phyloP scores from a whole-genome alignment of 78 protist species.

The Dictyostelium purpureum region DNA sequence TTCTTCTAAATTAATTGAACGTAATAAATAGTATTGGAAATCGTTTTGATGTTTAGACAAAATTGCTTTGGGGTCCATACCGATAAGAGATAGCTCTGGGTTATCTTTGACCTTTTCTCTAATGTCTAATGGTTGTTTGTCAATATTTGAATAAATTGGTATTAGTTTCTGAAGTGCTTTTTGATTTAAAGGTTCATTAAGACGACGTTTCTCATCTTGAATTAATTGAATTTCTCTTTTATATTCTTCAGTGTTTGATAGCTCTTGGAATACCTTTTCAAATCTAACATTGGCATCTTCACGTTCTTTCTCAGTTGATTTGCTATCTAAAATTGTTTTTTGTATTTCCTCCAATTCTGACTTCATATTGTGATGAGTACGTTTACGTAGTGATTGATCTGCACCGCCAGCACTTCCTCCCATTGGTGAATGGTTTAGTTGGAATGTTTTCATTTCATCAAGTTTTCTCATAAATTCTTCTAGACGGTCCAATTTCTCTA shows the following conservation, averaged over 20 bases:
- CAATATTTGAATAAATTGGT: conserved; percentile 41
- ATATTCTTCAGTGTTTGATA: conserved; percentile 66
- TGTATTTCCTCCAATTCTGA: conserved; percentile 49
- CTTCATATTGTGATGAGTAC: conserved; percentile 55
- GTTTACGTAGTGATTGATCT: conserved; percentile 4
- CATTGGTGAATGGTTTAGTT: conserved; percentile 2
- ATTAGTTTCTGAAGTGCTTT: conserved; percentile 17
- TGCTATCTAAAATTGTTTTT: conserved; percentile 50
- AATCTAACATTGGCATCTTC: conserved; percentile 82
- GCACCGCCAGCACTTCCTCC: not conserved
- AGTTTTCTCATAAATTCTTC: conserved; percentile 80
- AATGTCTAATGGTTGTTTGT: conserved; percentile 6
- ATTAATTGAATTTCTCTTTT: conserved; percentile 29
- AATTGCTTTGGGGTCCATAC: conserved; percentile 70
- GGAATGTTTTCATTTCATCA: conserved; percentile 43
- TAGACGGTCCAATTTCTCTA: conserved; percentile 80
- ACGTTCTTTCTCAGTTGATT: conserved; percentile 24
- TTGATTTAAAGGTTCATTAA: conserved; percentile 61
- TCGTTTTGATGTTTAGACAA: conserved; percentile 80
- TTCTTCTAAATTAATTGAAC: conserved; percentile 47
- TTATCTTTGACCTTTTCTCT: conserved; percentile 31
- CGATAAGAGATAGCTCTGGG: conserved; percentile 76
- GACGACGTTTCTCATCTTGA: conserved; percentile 46
- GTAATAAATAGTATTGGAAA: conserved; percentile 54
- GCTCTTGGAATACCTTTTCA: conserved; percentile 75